A percentile compares a stretch with the other conserved stretches of the same genome.
phyloP scores from a whole-genome alignment of 257 asterid species.

The Scutellaria barbata region DNA sequence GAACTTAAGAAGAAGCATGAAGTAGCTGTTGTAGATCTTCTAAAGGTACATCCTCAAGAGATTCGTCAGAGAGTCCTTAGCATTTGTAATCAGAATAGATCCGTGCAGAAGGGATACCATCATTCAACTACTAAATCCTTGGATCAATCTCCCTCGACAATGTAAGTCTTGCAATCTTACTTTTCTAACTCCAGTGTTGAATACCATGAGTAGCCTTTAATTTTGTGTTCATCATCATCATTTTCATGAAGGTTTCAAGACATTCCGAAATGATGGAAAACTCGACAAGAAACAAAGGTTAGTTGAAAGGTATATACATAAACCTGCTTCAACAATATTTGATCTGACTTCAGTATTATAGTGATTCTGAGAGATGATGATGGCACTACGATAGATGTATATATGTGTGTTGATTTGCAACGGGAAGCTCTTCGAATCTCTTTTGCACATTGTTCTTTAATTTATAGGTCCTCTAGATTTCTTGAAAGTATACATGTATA shows the following conservation, averaged over 20 bases:
- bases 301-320: background rate
- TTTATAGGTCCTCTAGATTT: constrained; percentile 30
- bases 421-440: constrained; percentile 17
- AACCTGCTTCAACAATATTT: constrained; percentile 17
- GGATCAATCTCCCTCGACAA: constrained; percentile 43
- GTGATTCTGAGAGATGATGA: constrained; percentile 28
- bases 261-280: constrained; percentile 27
- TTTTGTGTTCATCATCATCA: constrained; percentile 8
- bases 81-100: constrained; percentile 52
- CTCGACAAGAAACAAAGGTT: constrained; percentile 26
- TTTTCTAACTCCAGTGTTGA: constrained; percentile 25
- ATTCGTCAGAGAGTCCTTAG: constrained; percentile 51
- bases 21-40: constrained; percentile 51
- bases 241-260: constrained; percentile 31
- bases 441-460: constrained; percentile 29
- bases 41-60: constrained; percentile 68
- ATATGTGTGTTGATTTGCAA: constrained; percentile 17
- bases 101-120: constrained; percentile 36
- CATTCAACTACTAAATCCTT: constrained; percentile 30
- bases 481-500: constrained; percentile 42
- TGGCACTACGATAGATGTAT: constrained; percentile 22
- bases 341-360: constrained; percentile 24
- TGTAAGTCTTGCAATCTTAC: constrained; percentile 34
- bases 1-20: constrained; percentile 81
- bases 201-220: constrained; percentile 35